Conservation (phyloP, 768 basidiomycete species). For the Pulveroboletus sp. region DNA sequence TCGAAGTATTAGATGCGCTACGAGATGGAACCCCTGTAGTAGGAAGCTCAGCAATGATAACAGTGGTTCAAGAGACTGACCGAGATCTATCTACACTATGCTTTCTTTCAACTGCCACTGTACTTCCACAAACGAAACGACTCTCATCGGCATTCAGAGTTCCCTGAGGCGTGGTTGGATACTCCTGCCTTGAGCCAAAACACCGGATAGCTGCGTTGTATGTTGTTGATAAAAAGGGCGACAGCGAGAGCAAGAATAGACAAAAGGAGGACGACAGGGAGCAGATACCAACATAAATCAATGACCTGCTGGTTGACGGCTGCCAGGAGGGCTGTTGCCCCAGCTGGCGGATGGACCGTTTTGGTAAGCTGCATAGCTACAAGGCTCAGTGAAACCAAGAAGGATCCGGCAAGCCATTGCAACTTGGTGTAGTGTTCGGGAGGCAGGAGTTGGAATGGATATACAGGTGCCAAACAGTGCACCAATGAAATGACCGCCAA, state of each 20-base stretch:
- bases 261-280: slow-evolving; percentile 43
- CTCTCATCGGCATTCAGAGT: not conserved
- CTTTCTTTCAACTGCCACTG: not conserved
- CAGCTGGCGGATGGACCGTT: slow-evolving; percentile 46
- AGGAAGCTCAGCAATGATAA: not conserved
- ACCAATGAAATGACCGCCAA: slow-evolving; percentile 25
- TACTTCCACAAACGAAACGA: too few species aligned
- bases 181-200: slow-evolving; percentile 38
- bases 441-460: slow-evolving; percentile 42
- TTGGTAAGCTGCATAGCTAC: slow-evolving; percentile 50
- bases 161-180: not conserved
- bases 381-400: slow-evolving; percentile 40
- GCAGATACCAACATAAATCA: slow-evolving; percentile 34
- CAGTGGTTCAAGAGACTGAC: slow-evolving; percentile 3
- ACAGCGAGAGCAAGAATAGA: slow-evolving; percentile 41
- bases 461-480: slow-evolving; percentile 46
- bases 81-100: not conserved
- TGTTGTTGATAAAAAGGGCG: slow-evolving; percentile 47
- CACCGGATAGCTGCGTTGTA: slow-evolving; percentile 42
- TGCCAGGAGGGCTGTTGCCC: slow-evolving; percentile 52
- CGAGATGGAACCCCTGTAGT: slow-evolving; percentile 3
- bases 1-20: not conserved
- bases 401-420: slow-evolving; percentile 35
- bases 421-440: slow-evolving; percentile 41
- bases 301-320: slow-evolving; percentile 39